Conservation (phyloP, 2,329 filamentous ascomycete genomes). For the Geosmithia morbida region DNA sequence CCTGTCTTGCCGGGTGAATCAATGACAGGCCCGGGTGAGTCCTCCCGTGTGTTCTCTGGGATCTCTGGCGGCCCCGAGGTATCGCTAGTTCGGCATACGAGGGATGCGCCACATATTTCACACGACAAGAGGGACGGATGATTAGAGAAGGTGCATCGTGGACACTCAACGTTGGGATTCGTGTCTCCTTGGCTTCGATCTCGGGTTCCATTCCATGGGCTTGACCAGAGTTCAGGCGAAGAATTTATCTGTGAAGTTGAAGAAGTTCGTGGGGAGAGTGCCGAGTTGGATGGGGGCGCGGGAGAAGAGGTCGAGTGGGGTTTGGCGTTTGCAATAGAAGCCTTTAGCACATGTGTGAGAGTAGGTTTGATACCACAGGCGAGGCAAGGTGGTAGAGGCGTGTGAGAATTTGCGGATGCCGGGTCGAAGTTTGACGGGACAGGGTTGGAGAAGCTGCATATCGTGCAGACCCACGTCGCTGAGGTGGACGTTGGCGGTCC, state of each 20-base stretch:
- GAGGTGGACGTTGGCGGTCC: conserved; percentile 33
- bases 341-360: conserved; percentile 70
- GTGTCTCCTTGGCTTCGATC: conserved; percentile 2
- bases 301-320: conserved; percentile 24
- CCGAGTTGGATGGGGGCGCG: conserved; percentile 5
- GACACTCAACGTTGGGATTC: conserved; percentile 46
- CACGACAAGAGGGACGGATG: conserved; percentile 76
- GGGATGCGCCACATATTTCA: conserved; percentile 77
- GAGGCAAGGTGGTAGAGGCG: conserved; percentile 71
- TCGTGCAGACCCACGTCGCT: conserved; percentile 89
- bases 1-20: conserved; percentile 13
- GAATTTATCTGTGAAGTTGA: conserved; percentile 3
- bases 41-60: conserved; percentile 32
- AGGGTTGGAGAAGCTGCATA: conserved; percentile 89
- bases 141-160: conserved; percentile 86
- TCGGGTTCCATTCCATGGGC: conserved; percentile 1
- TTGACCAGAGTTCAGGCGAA: neutral
- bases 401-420: conserved; percentile 62
- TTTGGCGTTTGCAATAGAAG: conserved; percentile 62
- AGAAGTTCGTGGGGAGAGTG: conserved; percentile 10
- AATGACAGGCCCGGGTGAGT: conserved; percentile 67
- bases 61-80: conserved; percentile 18
- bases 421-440: conserved; percentile 91
- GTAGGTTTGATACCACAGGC: conserved; percentile 90
- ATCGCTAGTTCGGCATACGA: conserved; percentile 40